These are phyloP conservation scores for Chrysoporthe cubensis DNA, from an alignment of 2,329 filamentous ascomycete species.

Conservation along the genomic window DNA sequence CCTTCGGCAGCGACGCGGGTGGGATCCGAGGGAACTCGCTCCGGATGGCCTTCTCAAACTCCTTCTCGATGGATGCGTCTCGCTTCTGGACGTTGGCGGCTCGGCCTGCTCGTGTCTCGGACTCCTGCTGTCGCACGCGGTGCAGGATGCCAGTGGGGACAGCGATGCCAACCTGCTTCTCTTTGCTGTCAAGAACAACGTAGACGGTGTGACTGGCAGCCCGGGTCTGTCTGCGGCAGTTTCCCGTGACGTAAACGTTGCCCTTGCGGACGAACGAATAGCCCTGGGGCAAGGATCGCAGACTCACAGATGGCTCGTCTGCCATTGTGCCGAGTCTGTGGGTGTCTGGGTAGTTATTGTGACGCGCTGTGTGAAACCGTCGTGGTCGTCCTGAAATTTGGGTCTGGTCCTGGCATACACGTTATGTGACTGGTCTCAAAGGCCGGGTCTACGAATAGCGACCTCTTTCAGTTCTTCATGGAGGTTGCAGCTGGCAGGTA, in stretches of 20 bases:
- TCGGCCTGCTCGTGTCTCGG: conserved; percentile 38
- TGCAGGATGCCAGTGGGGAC: conserved; percentile 42
- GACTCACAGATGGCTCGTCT: conserved; percentile 9
- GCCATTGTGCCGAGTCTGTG: not conserved
- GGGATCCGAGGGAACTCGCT: conserved; percentile 48
- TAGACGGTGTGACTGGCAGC: conserved; percentile 41
- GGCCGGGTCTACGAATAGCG: not conserved
- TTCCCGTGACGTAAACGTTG: conserved; percentile 46
- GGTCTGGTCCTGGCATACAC: not conserved
- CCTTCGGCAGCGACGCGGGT: conserved; percentile 34
- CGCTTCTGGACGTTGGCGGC: conserved; percentile 38
- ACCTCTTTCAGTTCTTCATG: not conserved
- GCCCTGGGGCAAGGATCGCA: conserved; percentile 40
- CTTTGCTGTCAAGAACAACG: conserved; percentile 37
- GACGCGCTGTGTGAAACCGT: not conserved
- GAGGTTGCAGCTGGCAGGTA: not conserved
- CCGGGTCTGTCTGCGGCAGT: conserved; percentile 45
- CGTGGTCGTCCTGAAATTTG: not conserved
- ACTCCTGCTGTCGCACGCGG: conserved; percentile 37
- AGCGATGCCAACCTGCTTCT: conserved; percentile 42
- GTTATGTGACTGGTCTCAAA: not conserved
- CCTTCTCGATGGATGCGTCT: conserved; percentile 39
- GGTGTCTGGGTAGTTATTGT: not conserved
- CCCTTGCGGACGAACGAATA: conserved; percentile 49
- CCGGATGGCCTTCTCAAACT: conserved; percentile 42